Evolutionary conservation across 306 rosid genomes (phyloP).

Genomic region (Castanospermum australe): DNA sequence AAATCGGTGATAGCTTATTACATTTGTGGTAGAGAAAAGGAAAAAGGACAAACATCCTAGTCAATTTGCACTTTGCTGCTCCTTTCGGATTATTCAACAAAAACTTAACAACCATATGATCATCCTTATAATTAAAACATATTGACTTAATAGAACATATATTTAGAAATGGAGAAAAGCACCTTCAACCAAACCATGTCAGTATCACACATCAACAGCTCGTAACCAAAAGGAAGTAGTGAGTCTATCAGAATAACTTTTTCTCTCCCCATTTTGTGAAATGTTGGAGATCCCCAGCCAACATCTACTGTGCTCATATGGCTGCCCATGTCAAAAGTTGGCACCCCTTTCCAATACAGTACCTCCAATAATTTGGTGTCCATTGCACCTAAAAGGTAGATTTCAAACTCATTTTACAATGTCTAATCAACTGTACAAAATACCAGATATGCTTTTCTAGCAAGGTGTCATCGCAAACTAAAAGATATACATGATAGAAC

Average conservation of each 20-base stretch:
- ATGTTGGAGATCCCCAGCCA: constrained; percentile 97
- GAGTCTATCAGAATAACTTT: constrained; percentile 84
- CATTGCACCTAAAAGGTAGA: constrained; percentile 84
- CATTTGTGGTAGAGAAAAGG: not conserved
- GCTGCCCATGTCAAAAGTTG: constrained; percentile 96
- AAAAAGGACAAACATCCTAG: not conserved
- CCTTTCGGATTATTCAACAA: constrained; percentile 7
- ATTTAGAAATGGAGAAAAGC: constrained; percentile 22
- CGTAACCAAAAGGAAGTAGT: constrained; percentile 79
- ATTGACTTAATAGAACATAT: not conserved
- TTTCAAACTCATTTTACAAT: constrained; percentile 25
- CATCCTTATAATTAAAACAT: not conserved
- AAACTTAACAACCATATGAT: constrained; percentile 2
- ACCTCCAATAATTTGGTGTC: constrained; percentile 90
- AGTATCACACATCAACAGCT: constrained; percentile 96
- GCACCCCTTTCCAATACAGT: constrained; percentile 90
- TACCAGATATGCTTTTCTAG: not conserved
- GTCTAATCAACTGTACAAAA: constrained; percentile 10
- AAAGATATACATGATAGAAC: not conserved
- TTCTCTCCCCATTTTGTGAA: constrained; percentile 98
- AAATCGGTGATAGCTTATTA: not conserved
- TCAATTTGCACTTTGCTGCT: constrained; percentile 12
- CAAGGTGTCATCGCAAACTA: not conserved
- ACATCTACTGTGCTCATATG: constrained; percentile 96
- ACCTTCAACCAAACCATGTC: constrained; percentile 99